Base-by-base conservation (phyloP, 495 filamentous ascomycete species). In the Ascobolus immersus region DNA sequence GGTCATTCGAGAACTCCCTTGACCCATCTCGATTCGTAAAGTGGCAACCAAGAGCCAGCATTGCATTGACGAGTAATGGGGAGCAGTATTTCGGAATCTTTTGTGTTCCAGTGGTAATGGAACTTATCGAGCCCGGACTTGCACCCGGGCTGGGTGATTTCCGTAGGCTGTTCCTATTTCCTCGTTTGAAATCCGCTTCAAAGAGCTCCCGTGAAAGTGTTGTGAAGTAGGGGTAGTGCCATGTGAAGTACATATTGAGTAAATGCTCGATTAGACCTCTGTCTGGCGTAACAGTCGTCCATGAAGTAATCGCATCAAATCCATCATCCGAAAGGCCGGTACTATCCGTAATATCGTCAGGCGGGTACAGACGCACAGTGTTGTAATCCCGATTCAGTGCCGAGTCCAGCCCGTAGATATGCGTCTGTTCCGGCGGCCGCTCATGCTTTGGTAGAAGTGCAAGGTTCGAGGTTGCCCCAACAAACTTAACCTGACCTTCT, bases 191-290 rank as follows among this genome's bases (percentile, higher is more conserved):
- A 47, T 96, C 82, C 13, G 73, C 62, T 42, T 73, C 86, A 52
- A 96, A 96, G 17, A 92, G 61, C 23, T 59, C 65, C 51, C 76
- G 89, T n/a, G 82, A 82, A 4, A 94, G 63, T 0, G 77, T 84
- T 8, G 79, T 84, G 55, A 96, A 96, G 52, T 80, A 94, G 8
- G 84, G 73, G 50, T 94, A 96, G 44, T 96, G 86, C 80, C 86
- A 96, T 19, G 73, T 74, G 54, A 94, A 93, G 54, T 96, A 96
- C 78, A 93, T 82, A 37, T 77, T 82, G 44, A 96, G 65, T 8
- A 96, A 65, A 55, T 94, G 89, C 10, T 67, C 64, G 39, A 94
- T 67, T 7, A 92, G 56, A 12, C 71, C 67, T 12, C 69, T 54
- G 49, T 94, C 75, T 27, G 67, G 59, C 6, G 84, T 92, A 14